Percentiles rank a stretch among this genome's conserved stretches.
Conservation (phyloP, 352 stramenopile genomes). For the Hyaloperonospora arabidopsidis region DNA sequence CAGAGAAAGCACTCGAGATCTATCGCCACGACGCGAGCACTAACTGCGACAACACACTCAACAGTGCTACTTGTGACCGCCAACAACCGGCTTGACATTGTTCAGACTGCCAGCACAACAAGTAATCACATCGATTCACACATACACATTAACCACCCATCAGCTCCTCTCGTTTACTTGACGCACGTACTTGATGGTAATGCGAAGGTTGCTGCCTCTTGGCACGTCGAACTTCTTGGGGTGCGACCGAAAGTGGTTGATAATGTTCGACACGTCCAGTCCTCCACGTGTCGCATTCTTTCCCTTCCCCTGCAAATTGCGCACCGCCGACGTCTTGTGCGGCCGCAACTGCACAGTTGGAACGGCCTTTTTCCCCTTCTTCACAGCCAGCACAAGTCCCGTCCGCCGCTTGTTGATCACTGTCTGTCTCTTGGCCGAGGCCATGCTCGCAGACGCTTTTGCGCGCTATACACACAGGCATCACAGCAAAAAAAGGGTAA, state of each 20-base stretch:
- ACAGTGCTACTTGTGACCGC: slow-evolving; percentile 43
- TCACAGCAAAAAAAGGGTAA: neutral
- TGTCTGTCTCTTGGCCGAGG: slow-evolving; percentile 53
- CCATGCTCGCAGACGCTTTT: slow-evolving; percentile 36
- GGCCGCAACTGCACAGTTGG: slow-evolving; percentile 36
- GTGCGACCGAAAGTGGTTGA: slow-evolving; percentile 67
- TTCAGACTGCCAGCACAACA: slow-evolving; percentile 35
- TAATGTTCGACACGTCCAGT: slow-evolving; percentile 72
- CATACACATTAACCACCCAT: slow-evolving; percentile 6
- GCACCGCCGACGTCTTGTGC: slow-evolving; percentile 37
- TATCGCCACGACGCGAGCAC: slow-evolving; percentile 4
- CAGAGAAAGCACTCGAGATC: neutral
- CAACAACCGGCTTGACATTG: slow-evolving; percentile 67
- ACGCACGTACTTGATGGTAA: slow-evolving; percentile 68
- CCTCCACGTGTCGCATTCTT: slow-evolving; percentile 16
- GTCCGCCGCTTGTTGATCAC: slow-evolving; percentile 66
- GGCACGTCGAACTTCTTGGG: slow-evolving; percentile 76
- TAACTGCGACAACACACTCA: neutral
- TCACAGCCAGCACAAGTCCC: slow-evolving; percentile 38
- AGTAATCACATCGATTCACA: neutral
- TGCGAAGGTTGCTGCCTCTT: slow-evolving; percentile 69
- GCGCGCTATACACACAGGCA: slow-evolving; percentile 23
- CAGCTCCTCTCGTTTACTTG: neutral
- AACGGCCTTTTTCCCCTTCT: slow-evolving; percentile 24
- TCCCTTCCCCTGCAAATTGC: slow-evolving; percentile 21